Base-by-base conservation (phyloP, 306 rosid species). In the Cucurbita maxima region DNA sequence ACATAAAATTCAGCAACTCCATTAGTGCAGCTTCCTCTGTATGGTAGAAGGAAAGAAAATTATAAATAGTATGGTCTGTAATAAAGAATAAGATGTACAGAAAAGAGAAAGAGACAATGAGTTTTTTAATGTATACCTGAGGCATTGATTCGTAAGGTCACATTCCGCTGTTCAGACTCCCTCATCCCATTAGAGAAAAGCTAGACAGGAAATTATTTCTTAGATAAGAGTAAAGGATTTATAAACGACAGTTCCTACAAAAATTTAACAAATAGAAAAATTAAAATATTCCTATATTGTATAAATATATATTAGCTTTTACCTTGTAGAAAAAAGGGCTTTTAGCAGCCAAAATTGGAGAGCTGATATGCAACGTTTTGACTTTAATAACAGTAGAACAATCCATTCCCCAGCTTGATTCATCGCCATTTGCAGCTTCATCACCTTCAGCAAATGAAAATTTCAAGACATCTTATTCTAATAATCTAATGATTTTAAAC, bases 291-390 rank as follows among this genome's bases (percentile, higher is more conserved):
- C n/a, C 16, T 18, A 4, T 8, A n/a, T 40, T 36, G 3, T 40
- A 18, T 40, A 63, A 63, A 25, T 48, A 45, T 8, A 13, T 48
- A 22, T 69, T 69, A 48, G 14, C 43, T 36, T 71, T 44, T 75
- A 95, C 99, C 96, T 91, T 89, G 41, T 91, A 91, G 85, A 95
- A 95, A 77, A 89, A 95, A 13, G 99, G 97, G 77, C 99, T 95
- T 83, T 95, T 95, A 58, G 99, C 97, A 58, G 99, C 99, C 90
- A 95, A 78, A 80, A 95, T 95, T 57, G 97, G 99, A 72, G 99
- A 95, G 79, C 99, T 95, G 25, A 95, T 95, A 72, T 95, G 96
- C 58, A 95, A 75, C 22, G 90, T 87, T 85, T 83, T 95, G 80
- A 91, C 88, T 81, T 83, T 89, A 75, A 89, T 79, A 83, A 86